Percentiles rank a stretch among this genome's conserved stretches.
phyloP scores from a whole-genome alignment of 169 alveolate genomes.

The Ichthyophthirius multifiliis region DNA sequence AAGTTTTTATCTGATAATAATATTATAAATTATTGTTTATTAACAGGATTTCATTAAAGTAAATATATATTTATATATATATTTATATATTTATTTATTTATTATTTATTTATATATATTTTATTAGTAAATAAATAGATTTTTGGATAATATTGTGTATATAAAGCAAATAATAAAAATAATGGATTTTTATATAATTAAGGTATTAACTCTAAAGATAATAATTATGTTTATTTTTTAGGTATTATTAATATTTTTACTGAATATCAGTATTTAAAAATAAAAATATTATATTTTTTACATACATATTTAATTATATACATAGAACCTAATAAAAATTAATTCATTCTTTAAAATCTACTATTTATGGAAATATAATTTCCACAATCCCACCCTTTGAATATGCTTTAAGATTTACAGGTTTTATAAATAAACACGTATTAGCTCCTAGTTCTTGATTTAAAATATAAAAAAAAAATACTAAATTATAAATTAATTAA shows the following conservation, averaged over 20 bases:
- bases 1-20: conserved; percentile 53
- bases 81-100: too few relatives aligned
- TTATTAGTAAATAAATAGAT: not conserved
- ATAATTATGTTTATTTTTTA: conserved; percentile 55
- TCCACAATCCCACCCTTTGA: conserved; percentile 34
- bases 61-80: not conserved
- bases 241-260: conserved; percentile 81
- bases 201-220: conserved; percentile 51
- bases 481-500: too few relatives aligned
- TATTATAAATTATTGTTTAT: conserved; percentile 69
- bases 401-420: conserved; percentile 46
- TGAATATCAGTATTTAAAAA: conserved; percentile 46
- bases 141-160: not conserved
- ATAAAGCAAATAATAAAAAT: not conserved
- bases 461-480: too few relatives aligned
- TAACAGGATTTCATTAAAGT: conserved; percentile 68
- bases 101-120: too few relatives aligned
- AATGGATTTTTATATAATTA: not conserved
- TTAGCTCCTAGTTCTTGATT: too few relatives aligned
- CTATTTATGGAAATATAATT: conserved; percentile 10
- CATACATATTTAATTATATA: not conserved
- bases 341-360: conserved; percentile 17
- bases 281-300: too few relatives aligned
- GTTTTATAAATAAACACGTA: conserved; percentile 36
- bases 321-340: conserved; percentile 34